Base-by-base conservation (phyloP, 345 rosid genomes). In the Brassica juncea region DNA sequence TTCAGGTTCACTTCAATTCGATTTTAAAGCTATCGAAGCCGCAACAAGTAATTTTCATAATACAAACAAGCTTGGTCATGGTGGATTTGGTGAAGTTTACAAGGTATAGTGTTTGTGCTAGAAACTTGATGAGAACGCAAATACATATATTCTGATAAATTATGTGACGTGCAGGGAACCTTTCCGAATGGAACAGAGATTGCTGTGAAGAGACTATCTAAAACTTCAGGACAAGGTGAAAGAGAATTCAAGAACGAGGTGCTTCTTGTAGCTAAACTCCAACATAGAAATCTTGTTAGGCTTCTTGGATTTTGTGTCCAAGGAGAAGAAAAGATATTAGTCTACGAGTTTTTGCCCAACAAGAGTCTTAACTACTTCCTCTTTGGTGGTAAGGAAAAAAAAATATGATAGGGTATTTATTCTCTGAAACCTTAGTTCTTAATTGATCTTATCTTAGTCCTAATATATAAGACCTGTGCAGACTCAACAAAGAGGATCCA, bases 221-320 rank as follows among this genome's bases (percentile, higher is more conserved):
- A 76, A 63, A 78, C 54, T 16, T 88, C 92, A 3, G 75, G 82
- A 10, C 90, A 87, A 87, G 92, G 90, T 3, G 79, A 66, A 2
- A 11, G 57, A 25, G 90, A 88, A 64, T 88, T 88, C 74, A 80
- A 78, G 77, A 88, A 85, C 59, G 90, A 88, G 83, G 82, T 84
- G 4, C 37, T 73, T 30, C 64, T 88, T 68, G 82, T 87, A 1
- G 78, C 88, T 12, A 84, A 79, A 54, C 89, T 88, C 62, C 91
- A 73, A 14, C 88, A 86, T 59, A 79, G 62, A 72, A 88, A 88
- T 59, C 84, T 88, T 2, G 87, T 85, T 27, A 84, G 84, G 65
- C 82, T 88, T 55, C 63, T 86, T 1, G 88, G 91, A 0, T 88
- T 81, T 27, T 82, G 83, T 63, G 25, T 81, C 31, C 52, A 84